Conservation (phyloP, 176 grass and related monocot genomes). For the Rhynchospora breviuscula region DNA sequence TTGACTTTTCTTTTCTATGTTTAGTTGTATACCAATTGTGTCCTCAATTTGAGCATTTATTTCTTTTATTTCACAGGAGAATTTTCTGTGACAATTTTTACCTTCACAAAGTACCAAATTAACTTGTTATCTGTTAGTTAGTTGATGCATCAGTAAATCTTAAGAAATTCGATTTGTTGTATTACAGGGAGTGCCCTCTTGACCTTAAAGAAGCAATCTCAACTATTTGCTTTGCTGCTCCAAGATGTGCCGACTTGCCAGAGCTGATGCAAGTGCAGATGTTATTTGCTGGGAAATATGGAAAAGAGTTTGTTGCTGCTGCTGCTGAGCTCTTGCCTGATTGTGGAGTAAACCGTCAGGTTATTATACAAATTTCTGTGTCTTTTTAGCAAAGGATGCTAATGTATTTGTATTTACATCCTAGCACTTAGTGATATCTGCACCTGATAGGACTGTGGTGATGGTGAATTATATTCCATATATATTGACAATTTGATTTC, state of each 20-base stretch:
- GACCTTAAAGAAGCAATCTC: constrained; percentile 99
- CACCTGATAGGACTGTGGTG: not conserved
- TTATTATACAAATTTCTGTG: constrained; percentile 26
- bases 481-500: not conserved
- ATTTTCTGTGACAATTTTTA: not conserved
- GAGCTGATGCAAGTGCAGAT: constrained; percentile 88
- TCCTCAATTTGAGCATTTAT: not conserved
- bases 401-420: not conserved
- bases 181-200: constrained; percentile 85
- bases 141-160: not conserved
- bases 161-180: constrained; percentile 2
- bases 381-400: constrained; percentile 3
- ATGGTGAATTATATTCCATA: not conserved
- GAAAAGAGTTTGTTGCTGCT: constrained; percentile 82
- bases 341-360: constrained; percentile 95
- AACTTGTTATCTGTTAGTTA: not conserved
- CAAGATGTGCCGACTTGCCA: constrained; percentile 80
- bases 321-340: constrained; percentile 82
- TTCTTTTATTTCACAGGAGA: not conserved
- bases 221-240: constrained; percentile 94
- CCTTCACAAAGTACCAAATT: not conserved
- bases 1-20: not conserved
- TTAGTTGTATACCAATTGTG: not conserved
- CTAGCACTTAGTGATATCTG: not conserved
- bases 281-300: constrained; percentile 91